Conservation (phyloP, 371 early-diverging fungal species). For the Apophysomyces elegans region DNA sequence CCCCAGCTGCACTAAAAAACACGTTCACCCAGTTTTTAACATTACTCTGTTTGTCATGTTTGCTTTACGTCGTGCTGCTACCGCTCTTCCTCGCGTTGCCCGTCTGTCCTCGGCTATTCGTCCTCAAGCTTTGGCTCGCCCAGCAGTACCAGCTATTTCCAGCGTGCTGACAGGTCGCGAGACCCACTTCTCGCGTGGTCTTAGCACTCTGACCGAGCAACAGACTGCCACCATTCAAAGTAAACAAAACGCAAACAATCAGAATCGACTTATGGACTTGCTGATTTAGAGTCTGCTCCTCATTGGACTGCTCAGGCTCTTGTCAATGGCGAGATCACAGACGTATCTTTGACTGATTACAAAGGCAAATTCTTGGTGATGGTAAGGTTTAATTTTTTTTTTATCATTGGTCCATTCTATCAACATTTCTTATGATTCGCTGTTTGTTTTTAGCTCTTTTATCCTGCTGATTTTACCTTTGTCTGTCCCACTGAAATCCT, state of each 20-base stretch:
- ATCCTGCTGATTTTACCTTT: conserved; percentile 56
- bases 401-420: background rate
- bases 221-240: conserved; percentile 27
- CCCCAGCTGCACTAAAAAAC: too few relatives aligned
- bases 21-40: too few relatives aligned
- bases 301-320: conserved; percentile 74
- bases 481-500: conserved; percentile 75
- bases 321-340: conserved; percentile 73
- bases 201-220: conserved; percentile 4
- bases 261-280: background rate
- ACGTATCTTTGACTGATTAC: conserved; percentile 82
- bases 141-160: conserved; percentile 9
- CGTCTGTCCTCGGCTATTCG: conserved; percentile 2
- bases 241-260: conserved; percentile 3
- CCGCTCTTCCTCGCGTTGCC: conserved; percentile 9
- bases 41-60: conserved; percentile 11
- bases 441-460: conserved; percentile 20
- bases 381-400: conserved; percentile 12
- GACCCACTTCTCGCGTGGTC: background rate
- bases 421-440: too few relatives aligned
- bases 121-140: conserved; percentile 2
- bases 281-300: conserved; percentile 61
- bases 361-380: conserved; percentile 70
- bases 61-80: conserved; percentile 17
- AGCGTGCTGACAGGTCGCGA: conserved; percentile 10